A percentile compares a stretch with the other conserved stretches of the same genome.
phyloP scores from a whole-genome alignment of 1,139 yeast species.

The Hansenula lynferdii region DNA sequence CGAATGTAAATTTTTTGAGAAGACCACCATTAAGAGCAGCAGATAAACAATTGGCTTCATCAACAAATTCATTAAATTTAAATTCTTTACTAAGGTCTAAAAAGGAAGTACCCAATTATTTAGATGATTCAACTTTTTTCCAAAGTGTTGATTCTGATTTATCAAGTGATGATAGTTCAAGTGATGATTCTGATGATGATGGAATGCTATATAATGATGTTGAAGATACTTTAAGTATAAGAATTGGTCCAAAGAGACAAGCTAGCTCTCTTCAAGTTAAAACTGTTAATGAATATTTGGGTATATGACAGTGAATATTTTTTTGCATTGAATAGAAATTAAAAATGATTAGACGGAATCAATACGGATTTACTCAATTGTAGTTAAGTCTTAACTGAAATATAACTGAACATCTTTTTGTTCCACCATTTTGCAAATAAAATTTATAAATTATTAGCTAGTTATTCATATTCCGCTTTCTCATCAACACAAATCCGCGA shows the following conservation, averaged over 20 bases:
- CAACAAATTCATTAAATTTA: slow-evolving; percentile 18
- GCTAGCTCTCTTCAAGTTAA: slow-evolving; percentile 13
- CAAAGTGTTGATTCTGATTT: slow-evolving; percentile 4
- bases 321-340: no score
- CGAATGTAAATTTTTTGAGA: not conserved
- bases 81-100: slow-evolving; percentile 18
- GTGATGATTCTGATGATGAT: slow-evolving; percentile 2
- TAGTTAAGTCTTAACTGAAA: no score
- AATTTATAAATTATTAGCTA: no score
- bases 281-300: slow-evolving; percentile 18
- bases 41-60: slow-evolving; percentile 12
- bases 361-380: no score
- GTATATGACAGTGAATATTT: no score
- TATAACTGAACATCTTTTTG: no score
- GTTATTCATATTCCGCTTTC: no score
- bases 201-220: slow-evolving; percentile 11
- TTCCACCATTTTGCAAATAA: no score
- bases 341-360: no score
- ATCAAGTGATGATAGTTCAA: not conserved
- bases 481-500: no score
- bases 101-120: slow-evolving; percentile 17
- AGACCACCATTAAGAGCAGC: slow-evolving; percentile 1
- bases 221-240: slow-evolving; percentile 15
- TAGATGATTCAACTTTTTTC: slow-evolving; percentile 19
- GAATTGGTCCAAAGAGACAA: slow-evolving; percentile 18